Evolutionary conservation across 2,329 filamentous ascomycete genomes (phyloP).

Genomic region (Acrodontium crateriforme): DNA sequence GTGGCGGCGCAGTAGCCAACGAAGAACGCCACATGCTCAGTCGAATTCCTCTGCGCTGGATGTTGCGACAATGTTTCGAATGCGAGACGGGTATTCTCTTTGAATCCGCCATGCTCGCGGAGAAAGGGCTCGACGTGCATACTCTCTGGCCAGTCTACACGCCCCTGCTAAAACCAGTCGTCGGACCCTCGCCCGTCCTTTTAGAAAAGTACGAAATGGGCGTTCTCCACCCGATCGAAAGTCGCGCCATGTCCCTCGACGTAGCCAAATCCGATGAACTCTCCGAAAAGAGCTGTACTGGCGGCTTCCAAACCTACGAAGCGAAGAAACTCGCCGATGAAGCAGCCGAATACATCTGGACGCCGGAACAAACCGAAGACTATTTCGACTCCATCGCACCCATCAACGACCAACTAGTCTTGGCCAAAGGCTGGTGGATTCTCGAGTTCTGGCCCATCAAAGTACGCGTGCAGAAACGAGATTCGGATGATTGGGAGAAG

Average conservation of each 20-base stretch:
- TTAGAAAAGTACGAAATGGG: slow-evolving; percentile 24
- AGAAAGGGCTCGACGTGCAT: slow-evolving; percentile 29
- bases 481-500: slow-evolving; percentile 25
- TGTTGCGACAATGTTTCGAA: slow-evolving; percentile 35
- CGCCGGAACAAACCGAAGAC: slow-evolving; percentile 30
- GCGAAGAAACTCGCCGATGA: no score
- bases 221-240: slow-evolving; percentile 19
- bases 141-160: slow-evolving; percentile 28
- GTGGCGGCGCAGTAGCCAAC: slow-evolving; percentile 31
- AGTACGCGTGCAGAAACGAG: slow-evolving; percentile 21
- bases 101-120: slow-evolving; percentile 25
- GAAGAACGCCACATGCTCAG: slow-evolving; percentile 30
- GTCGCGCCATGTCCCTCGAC: slow-evolving; percentile 18
- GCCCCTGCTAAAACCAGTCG: slow-evolving; percentile 17
- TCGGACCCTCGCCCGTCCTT: slow-evolving; percentile 23
- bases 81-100: slow-evolving; percentile 34
- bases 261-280: no score
- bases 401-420: slow-evolving; percentile 27
- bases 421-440: slow-evolving; percentile 30
- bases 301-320: no score
- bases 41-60: slow-evolving; percentile 34
- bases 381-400: slow-evolving; percentile 29
- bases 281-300: no score
- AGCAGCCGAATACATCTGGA: no score
- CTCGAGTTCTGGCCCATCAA: slow-evolving; percentile 32